These are phyloP conservation scores for Trichoderma semiorbis DNA, from an alignment of 2,329 filamentous ascomycete species.

Conservation along the genomic window DNA sequence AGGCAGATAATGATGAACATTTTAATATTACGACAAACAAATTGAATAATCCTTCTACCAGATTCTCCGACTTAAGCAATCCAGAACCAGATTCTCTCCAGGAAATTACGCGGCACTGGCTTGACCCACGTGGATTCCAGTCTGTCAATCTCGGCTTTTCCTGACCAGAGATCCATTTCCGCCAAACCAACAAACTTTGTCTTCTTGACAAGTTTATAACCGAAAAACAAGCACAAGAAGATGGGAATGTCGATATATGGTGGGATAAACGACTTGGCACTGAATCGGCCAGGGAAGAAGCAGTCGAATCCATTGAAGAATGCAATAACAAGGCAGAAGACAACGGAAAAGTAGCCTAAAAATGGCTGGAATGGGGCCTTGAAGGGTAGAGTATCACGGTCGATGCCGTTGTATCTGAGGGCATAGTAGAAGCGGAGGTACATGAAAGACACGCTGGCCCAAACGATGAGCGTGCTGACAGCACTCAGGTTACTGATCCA, in stretches of 20 bases:
- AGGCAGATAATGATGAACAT: neutral
- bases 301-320: slow-evolving; percentile 71
- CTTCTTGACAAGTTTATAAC: slow-evolving; percentile 65
- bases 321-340: slow-evolving; percentile 61
- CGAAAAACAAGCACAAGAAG: slow-evolving; percentile 57
- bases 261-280: slow-evolving; percentile 57
- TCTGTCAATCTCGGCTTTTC: slow-evolving; percentile 38
- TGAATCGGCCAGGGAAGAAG: slow-evolving; percentile 56
- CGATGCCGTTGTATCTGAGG: slow-evolving; percentile 60
- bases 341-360: slow-evolving; percentile 60
- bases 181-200: slow-evolving; percentile 45
- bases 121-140: slow-evolving; percentile 38
- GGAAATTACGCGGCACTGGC: slow-evolving; percentile 34
- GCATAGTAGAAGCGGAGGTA: slow-evolving; percentile 69
- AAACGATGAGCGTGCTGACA: slow-evolving; percentile 67
- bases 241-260: slow-evolving; percentile 67
- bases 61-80: slow-evolving; percentile 29
- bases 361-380: slow-evolving; percentile 65
- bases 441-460: slow-evolving; percentile 63
- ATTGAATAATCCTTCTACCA: neutral
- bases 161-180: slow-evolving; percentile 41
- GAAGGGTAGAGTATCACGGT: slow-evolving; percentile 62
- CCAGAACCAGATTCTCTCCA: slow-evolving; percentile 41
- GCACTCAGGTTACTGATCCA: slow-evolving; percentile 62
- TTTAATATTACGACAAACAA: neutral